phyloP scores from a whole-genome alignment of 352 stramenopile species.

The Pythium oligandrum region DNA sequence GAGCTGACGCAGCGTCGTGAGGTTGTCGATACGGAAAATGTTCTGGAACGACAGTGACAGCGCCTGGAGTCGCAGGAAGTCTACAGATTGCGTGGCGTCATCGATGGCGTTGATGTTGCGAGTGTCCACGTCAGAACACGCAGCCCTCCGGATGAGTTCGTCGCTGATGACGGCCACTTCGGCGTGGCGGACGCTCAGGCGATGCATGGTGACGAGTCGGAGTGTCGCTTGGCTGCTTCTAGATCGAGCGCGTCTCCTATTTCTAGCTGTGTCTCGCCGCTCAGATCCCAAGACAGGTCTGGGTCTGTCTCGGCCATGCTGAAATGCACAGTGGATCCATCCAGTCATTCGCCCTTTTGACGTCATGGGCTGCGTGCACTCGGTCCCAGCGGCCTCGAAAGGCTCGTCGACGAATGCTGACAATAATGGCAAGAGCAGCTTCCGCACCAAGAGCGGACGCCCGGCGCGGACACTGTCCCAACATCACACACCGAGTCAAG shows the following conservation, averaged over 20 bases:
- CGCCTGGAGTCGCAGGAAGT: slow-evolving; percentile 70
- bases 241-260: too few relatives aligned
- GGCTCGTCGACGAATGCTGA: too few relatives aligned
- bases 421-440: neutral
- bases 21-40: slow-evolving; percentile 93
- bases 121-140: slow-evolving; percentile 50
- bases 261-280: too few relatives aligned
- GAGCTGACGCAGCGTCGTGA: slow-evolving; percentile 86
- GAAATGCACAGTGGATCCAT: too few relatives aligned
- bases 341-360: too few relatives aligned
- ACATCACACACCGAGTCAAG: slow-evolving; percentile 28
- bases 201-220: slow-evolving; percentile 39
- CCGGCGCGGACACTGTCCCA: neutral
- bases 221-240: too few relatives aligned
- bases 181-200: slow-evolving; percentile 61
- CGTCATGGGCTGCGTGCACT: slow-evolving; percentile 13
- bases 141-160: slow-evolving; percentile 68
- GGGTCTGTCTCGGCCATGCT: too few relatives aligned
- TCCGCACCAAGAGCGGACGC: slow-evolving; percentile 2
- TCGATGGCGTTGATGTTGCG: slow-evolving; percentile 72
- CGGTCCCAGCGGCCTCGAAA: neutral
- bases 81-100: slow-evolving; percentile 50
- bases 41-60: slow-evolving; percentile 91
- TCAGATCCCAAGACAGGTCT: too few relatives aligned
- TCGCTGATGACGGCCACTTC: slow-evolving; percentile 80